A percentile compares a stretch with the other conserved stretches of the same genome.
Evolutionary conservation across 352 stramenopile species (phyloP).

Genomic region (Plasmopara muralis): DNA sequence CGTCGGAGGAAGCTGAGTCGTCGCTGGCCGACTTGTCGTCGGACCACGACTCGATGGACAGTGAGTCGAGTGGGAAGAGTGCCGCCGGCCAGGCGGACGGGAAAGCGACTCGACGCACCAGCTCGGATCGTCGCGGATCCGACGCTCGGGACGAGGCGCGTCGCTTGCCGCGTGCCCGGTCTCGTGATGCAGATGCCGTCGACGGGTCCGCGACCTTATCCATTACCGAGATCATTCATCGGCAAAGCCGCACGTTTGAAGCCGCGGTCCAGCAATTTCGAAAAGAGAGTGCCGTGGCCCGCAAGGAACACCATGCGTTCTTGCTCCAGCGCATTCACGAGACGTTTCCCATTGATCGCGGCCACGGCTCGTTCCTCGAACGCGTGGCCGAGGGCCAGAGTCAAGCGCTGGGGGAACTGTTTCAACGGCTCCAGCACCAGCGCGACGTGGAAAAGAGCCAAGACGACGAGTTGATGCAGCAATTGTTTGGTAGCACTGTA

Average conservation of each 20-base stretch:
- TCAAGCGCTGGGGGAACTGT: slow-evolving; percentile 29
- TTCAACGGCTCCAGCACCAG: slow-evolving; percentile 28
- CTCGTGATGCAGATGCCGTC: slow-evolving; percentile 1
- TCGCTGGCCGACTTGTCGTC: neutral
- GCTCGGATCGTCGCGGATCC: slow-evolving; percentile 8
- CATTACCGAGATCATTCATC: slow-evolving; percentile 33
- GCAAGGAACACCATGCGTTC: slow-evolving; percentile 32
- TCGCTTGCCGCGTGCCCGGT: slow-evolving; percentile 14
- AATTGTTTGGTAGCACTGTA: slow-evolving; percentile 14
- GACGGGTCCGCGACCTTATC: slow-evolving; percentile 21
- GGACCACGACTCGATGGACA: neutral
- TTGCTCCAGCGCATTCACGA: slow-evolving; percentile 32
- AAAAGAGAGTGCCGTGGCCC: slow-evolving; percentile 27
- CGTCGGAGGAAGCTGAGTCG: slow-evolving; percentile 7
- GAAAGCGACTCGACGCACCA: neutral
- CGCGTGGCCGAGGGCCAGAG: slow-evolving; percentile 28
- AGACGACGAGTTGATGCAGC: slow-evolving; percentile 23
- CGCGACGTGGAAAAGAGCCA: slow-evolving; percentile 24
- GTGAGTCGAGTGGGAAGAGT: neutral
- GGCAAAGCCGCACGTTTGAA: slow-evolving; percentile 30
- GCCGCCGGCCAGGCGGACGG: neutral
- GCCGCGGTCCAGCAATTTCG: slow-evolving; percentile 32
- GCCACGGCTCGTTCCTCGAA: slow-evolving; percentile 31
- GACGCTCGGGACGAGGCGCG: neutral
- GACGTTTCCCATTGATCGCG: slow-evolving; percentile 25